Evolutionary conservation across 441 rosid species (phyloP).

Genomic region (Gossypium trilobum): DNA sequence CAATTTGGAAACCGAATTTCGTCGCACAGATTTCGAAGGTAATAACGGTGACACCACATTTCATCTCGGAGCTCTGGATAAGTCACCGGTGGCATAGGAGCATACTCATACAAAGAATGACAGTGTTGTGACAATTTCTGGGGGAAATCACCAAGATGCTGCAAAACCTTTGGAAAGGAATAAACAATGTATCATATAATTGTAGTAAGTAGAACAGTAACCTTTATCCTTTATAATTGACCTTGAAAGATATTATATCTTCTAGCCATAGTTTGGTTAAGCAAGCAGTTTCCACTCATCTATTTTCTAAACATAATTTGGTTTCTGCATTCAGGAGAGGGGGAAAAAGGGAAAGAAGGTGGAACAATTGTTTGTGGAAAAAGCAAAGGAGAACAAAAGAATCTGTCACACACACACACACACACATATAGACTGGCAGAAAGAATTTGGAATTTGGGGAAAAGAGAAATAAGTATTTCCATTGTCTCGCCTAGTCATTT

Average conservation of each 20-base stretch:
- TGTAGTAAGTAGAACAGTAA: not conserved
- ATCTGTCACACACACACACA: not conserved
- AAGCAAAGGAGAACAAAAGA: not conserved
- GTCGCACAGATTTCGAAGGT: conserved; percentile 88
- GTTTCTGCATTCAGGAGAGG: not conserved
- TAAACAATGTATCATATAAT: conserved; percentile 13
- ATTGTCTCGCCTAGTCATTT: not conserved
- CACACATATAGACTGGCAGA: not conserved
- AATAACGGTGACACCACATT: conserved; percentile 99
- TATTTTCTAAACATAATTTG: not conserved
- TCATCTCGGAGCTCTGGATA: conserved; percentile 98
- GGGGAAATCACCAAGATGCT: conserved; percentile 98
- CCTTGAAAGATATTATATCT: not conserved
- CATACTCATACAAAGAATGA: conserved; percentile 86
- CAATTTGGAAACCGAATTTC: conserved; percentile 94
- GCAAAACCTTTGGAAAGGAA: conserved; percentile 64
- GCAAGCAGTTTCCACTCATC: not conserved
- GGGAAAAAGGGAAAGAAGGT: not conserved
- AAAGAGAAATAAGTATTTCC: not conserved
- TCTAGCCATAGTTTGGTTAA: not conserved
- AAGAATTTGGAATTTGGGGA: not conserved
- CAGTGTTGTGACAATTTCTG: conserved; percentile 97
- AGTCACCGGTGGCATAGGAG: conserved; percentile 99
- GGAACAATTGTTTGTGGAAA: not conserved
- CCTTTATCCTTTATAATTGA: not conserved